These are phyloP conservation scores for Meyerozyma elateridarum DNA, from an alignment of 1,139 yeast genomes.

Conservation along the genomic window DNA sequence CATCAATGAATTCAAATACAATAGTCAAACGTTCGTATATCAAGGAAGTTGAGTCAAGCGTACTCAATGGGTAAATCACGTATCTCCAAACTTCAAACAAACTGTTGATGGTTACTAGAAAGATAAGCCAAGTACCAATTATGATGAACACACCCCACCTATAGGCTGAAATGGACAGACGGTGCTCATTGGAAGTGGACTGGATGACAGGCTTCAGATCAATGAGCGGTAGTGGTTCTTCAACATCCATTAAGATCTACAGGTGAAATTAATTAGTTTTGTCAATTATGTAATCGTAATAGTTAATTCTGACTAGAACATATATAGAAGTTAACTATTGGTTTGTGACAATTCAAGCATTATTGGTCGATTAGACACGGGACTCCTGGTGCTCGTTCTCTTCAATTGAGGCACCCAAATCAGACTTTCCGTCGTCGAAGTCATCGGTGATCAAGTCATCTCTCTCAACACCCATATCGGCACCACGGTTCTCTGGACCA, in stretches of 20 bases:
- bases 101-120: constrained; percentile 38
- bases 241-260: constrained; percentile 4
- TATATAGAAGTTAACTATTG: neutral
- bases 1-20: constrained; percentile 27
- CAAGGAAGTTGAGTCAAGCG: constrained; percentile 8
- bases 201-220: constrained; percentile 2
- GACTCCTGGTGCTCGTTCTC: no score
- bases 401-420: no score
- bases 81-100: constrained; percentile 42
- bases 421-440: neutral
- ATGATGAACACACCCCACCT: constrained; percentile 37
- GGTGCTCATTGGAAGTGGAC: neutral
- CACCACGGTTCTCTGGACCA: constrained; percentile 69
- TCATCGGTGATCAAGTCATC: constrained; percentile 13
- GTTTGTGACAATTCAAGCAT: no score
- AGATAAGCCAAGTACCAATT: constrained; percentile 35
- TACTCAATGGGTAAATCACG: constrained; percentile 30
- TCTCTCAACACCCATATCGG: constrained; percentile 17
- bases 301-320: neutral
- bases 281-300: neutral
- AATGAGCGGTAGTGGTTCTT: constrained; percentile 13
- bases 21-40: constrained; percentile 13
- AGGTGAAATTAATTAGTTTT: neutral
- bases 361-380: no score
- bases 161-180: neutral